Conservation (phyloP, 2,329 filamentous ascomycete genomes). For the Helicocarpus griseus region DNA sequence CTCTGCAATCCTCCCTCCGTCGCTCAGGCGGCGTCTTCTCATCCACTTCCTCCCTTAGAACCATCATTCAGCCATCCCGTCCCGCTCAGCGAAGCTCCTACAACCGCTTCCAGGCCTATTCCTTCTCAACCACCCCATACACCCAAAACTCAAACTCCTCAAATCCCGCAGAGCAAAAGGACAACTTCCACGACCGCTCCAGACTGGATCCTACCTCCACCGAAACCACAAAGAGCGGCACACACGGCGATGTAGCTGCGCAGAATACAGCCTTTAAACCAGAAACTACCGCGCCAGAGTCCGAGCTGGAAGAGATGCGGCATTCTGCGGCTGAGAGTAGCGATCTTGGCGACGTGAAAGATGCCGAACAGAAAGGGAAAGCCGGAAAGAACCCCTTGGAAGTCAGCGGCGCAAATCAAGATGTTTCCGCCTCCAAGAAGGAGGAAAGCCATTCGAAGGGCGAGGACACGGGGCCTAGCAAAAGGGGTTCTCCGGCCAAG, state of each 20-base stretch:
- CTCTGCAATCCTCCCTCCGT: background rate
- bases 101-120: background rate
- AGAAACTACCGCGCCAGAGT: background rate
- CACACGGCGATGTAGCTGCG: background rate
- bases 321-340: background rate
- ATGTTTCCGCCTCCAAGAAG: background rate
- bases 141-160: background rate
- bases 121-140: background rate
- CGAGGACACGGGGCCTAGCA: background rate
- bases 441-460: background rate
- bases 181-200: background rate
- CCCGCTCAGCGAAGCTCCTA: background rate
- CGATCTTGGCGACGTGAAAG: background rate
- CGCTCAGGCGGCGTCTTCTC: background rate
- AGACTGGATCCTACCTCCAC: background rate
- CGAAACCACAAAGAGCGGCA: background rate
- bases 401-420: conserved; percentile 1
- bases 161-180: background rate
- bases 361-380: background rate
- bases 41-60: background rate
- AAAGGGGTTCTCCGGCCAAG: background rate
- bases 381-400: background rate
- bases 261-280: background rate
- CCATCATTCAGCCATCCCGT: background rate
- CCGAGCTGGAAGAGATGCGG: background rate